phyloP scores from a whole-genome alignment of 2,329 filamentous ascomycete species.

The Microsporum ferrugineum region DNA sequence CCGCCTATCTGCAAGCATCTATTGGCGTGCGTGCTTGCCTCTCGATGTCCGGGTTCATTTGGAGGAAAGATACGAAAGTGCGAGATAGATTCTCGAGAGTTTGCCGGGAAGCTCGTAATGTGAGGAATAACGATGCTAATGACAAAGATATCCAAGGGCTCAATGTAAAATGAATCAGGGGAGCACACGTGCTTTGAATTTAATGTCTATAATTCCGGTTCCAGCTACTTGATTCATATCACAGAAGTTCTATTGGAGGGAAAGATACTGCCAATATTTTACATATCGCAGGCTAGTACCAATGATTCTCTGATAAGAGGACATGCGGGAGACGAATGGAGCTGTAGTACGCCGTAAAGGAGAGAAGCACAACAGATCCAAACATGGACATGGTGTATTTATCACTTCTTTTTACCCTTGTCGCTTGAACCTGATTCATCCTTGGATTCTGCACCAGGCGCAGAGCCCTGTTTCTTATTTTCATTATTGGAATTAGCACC shows the following conservation, averaged over 20 bases:
- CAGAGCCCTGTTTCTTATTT: conserved; percentile 43
- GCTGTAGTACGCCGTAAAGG: background rate
- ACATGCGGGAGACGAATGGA: background rate
- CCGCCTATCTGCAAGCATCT: conserved; percentile 68
- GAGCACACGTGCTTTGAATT: background rate
- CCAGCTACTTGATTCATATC: background rate
- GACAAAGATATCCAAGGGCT: background rate
- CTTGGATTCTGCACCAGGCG: conserved; percentile 44
- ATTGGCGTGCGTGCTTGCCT: conserved; percentile 66
- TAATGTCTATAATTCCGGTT: background rate
- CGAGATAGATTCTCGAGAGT: conserved; percentile 26
- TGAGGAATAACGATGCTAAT: background rate
- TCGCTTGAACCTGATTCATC: conserved; percentile 49
- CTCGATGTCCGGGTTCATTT: conserved; percentile 51
- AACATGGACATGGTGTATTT: conserved; percentile 31
- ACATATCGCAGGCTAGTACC: background rate
- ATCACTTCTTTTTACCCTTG: conserved; percentile 46
- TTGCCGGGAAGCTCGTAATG: conserved; percentile 8
- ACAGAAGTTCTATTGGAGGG: background rate
- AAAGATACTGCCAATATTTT: background rate
- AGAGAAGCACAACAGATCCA: background rate
- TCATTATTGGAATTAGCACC: conserved; percentile 28
- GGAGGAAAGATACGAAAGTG: conserved; percentile 45
- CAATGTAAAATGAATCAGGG: background rate
- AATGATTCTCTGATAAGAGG: background rate